Evolutionary conservation across 768 basidiomycete genomes (phyloP).

Genomic region (Agaricus subrufescens): DNA sequence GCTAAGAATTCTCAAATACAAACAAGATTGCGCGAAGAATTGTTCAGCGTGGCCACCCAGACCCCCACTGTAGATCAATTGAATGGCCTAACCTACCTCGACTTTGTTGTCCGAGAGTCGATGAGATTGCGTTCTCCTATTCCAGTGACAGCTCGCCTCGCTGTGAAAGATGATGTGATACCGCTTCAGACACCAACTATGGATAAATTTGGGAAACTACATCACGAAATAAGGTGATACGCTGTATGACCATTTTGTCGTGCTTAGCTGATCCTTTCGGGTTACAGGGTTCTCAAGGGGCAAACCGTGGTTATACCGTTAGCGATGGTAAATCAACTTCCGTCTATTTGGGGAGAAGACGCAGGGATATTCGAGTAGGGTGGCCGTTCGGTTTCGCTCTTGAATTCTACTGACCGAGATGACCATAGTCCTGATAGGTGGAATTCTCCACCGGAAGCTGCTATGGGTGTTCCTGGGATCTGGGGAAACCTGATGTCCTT

Average conservation of each 20-base stretch:
- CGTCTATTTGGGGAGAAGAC: constrained; percentile 59
- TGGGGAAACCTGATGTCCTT: constrained; percentile 60
- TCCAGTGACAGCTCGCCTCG: constrained; percentile 33
- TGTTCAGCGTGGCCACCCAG: constrained; percentile 45
- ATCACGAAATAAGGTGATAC: constrained; percentile 31
- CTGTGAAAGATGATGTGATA: constrained; percentile 48
- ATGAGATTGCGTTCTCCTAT: constrained; percentile 55
- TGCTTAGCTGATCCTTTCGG: neutral
- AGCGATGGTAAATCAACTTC: constrained; percentile 44
- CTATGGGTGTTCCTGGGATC: constrained; percentile 47
- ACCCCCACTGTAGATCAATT: constrained; percentile 69
- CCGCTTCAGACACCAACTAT: constrained; percentile 43
- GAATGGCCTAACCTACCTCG: constrained; percentile 64
- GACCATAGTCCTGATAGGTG: constrained; percentile 59
- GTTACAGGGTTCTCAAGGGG: constrained; percentile 37
- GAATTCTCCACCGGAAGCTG: constrained; percentile 40
- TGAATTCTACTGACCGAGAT: neutral
- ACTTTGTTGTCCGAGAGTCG: constrained; percentile 56
- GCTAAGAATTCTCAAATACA: constrained; percentile 45
- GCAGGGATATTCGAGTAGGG: constrained; percentile 53
- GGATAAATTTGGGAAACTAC: constrained; percentile 36
- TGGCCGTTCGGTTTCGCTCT: neutral
- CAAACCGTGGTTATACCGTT: constrained; percentile 47
- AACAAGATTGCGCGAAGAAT: constrained; percentile 52
- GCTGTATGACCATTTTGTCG: neutral